Evolutionary conservation across 2,329 filamentous ascomycete genomes (phyloP).

Genomic region (Cercospora canescens): DNA sequence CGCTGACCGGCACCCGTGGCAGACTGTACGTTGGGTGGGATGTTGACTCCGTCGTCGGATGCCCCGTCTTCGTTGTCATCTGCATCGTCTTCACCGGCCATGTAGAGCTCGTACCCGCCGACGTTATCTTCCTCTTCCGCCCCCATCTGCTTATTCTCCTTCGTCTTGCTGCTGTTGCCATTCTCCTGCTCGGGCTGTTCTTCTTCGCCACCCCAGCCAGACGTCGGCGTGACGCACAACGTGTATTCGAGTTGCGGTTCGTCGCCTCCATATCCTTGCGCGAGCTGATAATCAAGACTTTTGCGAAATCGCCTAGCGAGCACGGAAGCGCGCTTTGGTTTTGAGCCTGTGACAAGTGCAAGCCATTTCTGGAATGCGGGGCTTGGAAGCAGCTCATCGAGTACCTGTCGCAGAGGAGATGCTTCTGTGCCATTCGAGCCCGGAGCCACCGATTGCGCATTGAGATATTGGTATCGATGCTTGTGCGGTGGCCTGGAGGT

Average conservation of each 20-base stretch:
- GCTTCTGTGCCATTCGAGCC: conserved; percentile 24
- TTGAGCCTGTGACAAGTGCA: conserved; percentile 74
- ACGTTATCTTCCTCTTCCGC: conserved; percentile 60
- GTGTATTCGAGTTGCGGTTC: conserved; percentile 83
- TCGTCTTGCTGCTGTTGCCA: conserved; percentile 35
- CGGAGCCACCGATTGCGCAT: conserved; percentile 39
- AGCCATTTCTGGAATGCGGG: conserved; percentile 88
- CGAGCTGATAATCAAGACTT: conserved; percentile 88
- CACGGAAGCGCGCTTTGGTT: conserved; percentile 71
- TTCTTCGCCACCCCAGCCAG: conserved; percentile 77
- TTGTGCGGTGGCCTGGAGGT: conserved; percentile 85
- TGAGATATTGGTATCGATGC: conserved; percentile 84
- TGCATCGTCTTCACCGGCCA: conserved; percentile 75
- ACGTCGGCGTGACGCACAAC: conserved; percentile 79
- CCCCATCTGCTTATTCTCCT: conserved; percentile 33
- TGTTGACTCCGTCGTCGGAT: conserved; percentile 41
- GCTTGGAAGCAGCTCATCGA: conserved; percentile 82
- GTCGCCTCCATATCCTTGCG: conserved; percentile 73
- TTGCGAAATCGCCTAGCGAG: conserved; percentile 84
- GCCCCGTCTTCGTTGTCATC: conserved; percentile 55
- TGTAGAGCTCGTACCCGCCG: conserved; percentile 85
- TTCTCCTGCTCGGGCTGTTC: conserved; percentile 50
- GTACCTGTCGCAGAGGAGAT: conserved; percentile 70
- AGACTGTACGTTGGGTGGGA: conserved; percentile 35
- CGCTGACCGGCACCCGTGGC: conserved; percentile 51